A percentile compares a stretch with the other conserved stretches of the same genome.
phyloP scores from a whole-genome alignment of 2,329 filamentous ascomycete genomes.

The Stagonosporopsis chrysanthemi region DNA sequence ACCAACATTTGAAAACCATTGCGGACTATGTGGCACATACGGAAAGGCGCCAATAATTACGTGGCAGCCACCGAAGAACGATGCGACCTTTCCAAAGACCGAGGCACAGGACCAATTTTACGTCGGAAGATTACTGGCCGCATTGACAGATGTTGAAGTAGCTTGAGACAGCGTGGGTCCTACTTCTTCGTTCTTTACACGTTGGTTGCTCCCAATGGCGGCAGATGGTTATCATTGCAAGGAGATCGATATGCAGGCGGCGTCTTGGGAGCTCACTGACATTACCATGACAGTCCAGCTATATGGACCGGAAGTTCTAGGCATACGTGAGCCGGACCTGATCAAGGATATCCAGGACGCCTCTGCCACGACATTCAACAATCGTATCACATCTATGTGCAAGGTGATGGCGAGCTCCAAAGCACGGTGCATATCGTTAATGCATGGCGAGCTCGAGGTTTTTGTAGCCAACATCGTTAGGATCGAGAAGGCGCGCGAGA shows the following conservation, averaged over 20 bases:
- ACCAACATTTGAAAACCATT: neutral
- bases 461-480: too few relatives aligned
- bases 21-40: neutral
- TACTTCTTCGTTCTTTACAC: neutral
- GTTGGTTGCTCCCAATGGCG: neutral
- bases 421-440: too few relatives aligned
- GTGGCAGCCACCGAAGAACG: neutral
- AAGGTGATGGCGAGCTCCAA: too few relatives aligned
- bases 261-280: neutral
- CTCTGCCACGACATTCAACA: neutral
- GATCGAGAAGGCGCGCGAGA: too few relatives aligned
- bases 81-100: neutral
- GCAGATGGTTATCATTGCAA: neutral
- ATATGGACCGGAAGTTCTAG: neutral
- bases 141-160: neutral
- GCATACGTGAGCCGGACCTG: neutral
- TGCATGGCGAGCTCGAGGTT: too few relatives aligned
- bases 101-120: neutral
- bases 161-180: neutral
- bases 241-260: neutral
- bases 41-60: neutral
- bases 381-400: neutral
- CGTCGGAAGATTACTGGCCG: neutral
- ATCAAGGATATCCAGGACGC: neutral
- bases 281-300: neutral